Conservation (phyloP, 163 green algal species). For the Chloroidium sp. region DNA sequence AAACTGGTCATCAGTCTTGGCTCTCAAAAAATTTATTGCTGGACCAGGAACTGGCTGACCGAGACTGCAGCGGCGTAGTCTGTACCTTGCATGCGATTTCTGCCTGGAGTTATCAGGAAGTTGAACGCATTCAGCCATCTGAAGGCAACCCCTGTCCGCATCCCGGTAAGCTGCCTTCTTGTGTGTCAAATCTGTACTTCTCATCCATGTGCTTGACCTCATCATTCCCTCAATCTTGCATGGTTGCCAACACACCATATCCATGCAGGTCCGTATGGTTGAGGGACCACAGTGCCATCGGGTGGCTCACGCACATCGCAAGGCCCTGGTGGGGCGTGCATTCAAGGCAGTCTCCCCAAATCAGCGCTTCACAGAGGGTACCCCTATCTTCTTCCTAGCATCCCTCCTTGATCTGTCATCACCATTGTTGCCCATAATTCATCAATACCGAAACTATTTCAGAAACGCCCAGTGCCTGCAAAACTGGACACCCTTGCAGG, state of each 20-base stretch:
- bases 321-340: conserved; percentile 38
- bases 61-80: too few relatives aligned
- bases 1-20: too few relatives aligned
- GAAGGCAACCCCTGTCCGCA: too few relatives aligned
- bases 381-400: background rate
- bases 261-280: conserved; percentile 14
- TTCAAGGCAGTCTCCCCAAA: conserved; percentile 71
- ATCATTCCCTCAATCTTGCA: background rate
- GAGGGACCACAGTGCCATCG: conserved; percentile 49
- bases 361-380: conserved; percentile 58
- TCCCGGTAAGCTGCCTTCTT: background rate
- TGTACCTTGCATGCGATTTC: too few relatives aligned
- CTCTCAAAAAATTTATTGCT: too few relatives aligned
- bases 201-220: background rate
- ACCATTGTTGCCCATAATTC: background rate
- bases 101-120: too few relatives aligned
- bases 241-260: background rate
- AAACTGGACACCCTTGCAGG: conserved; percentile 14
- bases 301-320: conserved; percentile 55
- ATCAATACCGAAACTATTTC: background rate
- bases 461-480: background rate
- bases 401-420: background rate
- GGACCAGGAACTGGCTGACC: too few relatives aligned
- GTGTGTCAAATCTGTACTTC: background rate
- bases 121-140: too few relatives aligned